These are phyloP conservation scores for Dalbergia oliveri DNA, from an alignment of 306 rosid genomes.

Conservation along the genomic window DNA sequence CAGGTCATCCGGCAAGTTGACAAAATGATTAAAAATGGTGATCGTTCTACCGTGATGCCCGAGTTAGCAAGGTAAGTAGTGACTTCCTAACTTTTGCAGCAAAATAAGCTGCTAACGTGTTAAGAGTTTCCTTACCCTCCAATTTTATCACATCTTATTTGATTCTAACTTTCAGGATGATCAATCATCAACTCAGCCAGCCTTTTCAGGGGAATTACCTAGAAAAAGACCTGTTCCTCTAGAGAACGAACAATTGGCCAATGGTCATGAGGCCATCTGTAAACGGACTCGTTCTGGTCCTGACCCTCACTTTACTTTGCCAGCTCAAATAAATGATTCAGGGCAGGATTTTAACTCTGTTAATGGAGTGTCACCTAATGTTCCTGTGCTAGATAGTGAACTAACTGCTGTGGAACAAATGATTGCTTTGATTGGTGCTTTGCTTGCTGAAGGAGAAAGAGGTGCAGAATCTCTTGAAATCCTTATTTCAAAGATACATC, in stretches of 20 bases:
- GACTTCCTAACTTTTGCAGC: conserved; percentile 8
- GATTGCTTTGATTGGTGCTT: conserved; percentile 96
- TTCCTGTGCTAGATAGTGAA: conserved; percentile 69
- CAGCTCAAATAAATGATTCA: conserved; percentile 69
- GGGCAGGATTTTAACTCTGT: conserved; percentile 59
- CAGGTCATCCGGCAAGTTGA: conserved; percentile 95
- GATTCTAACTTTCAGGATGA: conserved; percentile 70
- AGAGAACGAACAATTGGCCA: conserved; percentile 75
- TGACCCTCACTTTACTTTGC: conserved; percentile 55
- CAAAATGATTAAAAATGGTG: conserved; percentile 80
- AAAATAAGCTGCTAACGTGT: conserved; percentile 26
- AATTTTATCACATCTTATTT: conserved; percentile 27
- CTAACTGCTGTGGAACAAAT: conserved; percentile 92
- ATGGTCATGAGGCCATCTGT: conserved; percentile 69
- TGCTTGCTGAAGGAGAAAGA: conserved; percentile 98
- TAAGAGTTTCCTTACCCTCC: background rate
- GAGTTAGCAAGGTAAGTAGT: conserved; percentile 70
- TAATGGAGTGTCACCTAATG: conserved; percentile 68
- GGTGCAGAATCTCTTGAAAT: conserved; percentile 97
- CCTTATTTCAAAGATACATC: conserved; percentile 90
- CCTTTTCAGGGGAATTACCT: conserved; percentile 66
- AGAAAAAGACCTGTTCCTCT: conserved; percentile 71
- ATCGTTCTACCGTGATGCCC: conserved; percentile 83
- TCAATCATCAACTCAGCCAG: conserved; percentile 66
- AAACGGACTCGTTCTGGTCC: conserved; percentile 73